Evolutionary conservation across 2,329 filamentous ascomycete species (phyloP), one percentile per base, ranked within the genome.

Genomic region (Cryphonectria naterciae): DNA sequence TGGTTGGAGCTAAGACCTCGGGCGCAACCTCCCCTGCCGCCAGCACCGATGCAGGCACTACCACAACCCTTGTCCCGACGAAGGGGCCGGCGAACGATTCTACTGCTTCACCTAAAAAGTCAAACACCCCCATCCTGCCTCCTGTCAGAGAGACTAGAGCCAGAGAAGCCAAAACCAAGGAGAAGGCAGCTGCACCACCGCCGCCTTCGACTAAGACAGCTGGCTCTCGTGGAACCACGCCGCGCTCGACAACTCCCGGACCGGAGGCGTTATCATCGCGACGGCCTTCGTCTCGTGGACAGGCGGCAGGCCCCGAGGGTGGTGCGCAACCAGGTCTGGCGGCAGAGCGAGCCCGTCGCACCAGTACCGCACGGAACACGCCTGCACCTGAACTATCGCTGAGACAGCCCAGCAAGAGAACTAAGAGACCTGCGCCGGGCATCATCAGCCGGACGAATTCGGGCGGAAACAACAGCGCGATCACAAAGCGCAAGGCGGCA

Each of bases 401-500:
- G 63, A 82, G 82, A 69, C 82, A 81, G 68, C 77, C 81, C n/a
- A 84, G 81, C 75, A 88, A 89, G 76, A 88, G 92, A 66, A 83
- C 86, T 68, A 93, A 91, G 81, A 85, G 90, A 70, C 92, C 92
- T 62, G 92, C 91, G 41, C 92, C 92, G 15, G 92, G 92, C 70
- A 85, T 92, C 74, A 88, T 94, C 75, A 92, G 85, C 78, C 85
- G 85, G 74, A 89, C 86, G 49, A 88, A 85, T 79, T 86, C 86
- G 75, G 87, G 87, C 76, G 86, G 87, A 77, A 89, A 84, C 77
- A 73, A 73, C 58, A 89, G 87, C 76, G 92, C 91, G 72, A 89
- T 93, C 70, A 91, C 91, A 71, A 91, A 89, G 81, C 87, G 92
- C 63, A 92, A 92, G 79, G 88, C 88, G 35, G 89, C 91, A 68